Base-by-base conservation (phyloP, 805 yeast genomes). In the Wickerhamiella hasegawae region DNA sequence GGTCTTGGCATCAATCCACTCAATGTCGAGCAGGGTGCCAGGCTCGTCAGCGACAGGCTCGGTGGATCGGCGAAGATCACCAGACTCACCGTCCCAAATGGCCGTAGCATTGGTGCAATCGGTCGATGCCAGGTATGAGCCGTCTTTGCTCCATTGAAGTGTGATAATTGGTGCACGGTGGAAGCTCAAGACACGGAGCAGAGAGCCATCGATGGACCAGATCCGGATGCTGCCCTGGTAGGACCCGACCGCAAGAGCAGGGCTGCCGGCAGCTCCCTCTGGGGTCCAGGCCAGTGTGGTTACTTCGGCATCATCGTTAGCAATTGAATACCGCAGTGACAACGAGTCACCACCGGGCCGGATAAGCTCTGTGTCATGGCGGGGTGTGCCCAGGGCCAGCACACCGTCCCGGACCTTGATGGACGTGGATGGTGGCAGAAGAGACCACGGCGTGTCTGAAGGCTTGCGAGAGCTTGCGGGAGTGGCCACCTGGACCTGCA, bases 141-240 rank as follows among this genome's bases (percentile, higher is more conserved):
- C 73, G 14, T 64, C 57, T 6, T 58, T 53, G 38, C 70, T 75
- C 93, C 93, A 83, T 36, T 60, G 52, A 3, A 78, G 55, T 2
- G 63, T 50, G 8, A 72, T 46, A 1, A 83, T 63, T 0, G 85
- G 70, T 2, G 69, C 53, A 30, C 62, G 60, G 18, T 33, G 32
- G 44, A 73, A 80, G 25, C 66, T 50, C 18, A 46, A 27, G 45
- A 73, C 54, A 1, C 69, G 66, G 34, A 72, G 75, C 26, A 82
- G 58, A 21, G 67, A 65, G 0, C 94, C 93, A 32, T 71, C 76
- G 0, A 69, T 62, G 9, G 74, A 67, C 93, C 94, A 84, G n/a
- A 80, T 60, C 37, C 87, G 58, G 6, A 84, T 47, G 45, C 78
- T 87, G 11, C 94, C 94, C 47, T 66, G 66, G 36, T 66, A 70